A percentile compares a stretch with the other conserved stretches of the same genome.
These are phyloP conservation scores for Butyriboletus loyo DNA, from an alignment of 768 basidiomycete genomes.

Conservation along the genomic window DNA sequence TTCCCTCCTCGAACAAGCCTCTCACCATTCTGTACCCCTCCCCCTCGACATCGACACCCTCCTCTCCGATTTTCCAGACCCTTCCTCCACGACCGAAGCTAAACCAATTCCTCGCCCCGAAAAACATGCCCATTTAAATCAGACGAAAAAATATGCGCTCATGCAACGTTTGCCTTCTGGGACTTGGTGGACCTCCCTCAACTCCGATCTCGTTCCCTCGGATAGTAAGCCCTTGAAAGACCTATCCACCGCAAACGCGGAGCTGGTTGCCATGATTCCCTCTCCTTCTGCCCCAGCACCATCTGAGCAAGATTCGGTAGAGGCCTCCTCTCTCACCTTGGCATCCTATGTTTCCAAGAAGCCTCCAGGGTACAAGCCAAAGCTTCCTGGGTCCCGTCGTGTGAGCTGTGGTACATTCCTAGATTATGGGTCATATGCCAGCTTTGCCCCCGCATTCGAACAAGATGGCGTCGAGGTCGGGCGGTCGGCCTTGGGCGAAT, in stretches of 20 bases:
- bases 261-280: conserved; percentile 73
- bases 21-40: conserved; percentile 44
- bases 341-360: conserved; percentile 53
- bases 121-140: conserved; percentile 27
- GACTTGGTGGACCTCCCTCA: conserved; percentile 77
- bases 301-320: conserved; percentile 27
- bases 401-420: conserved; percentile 67
- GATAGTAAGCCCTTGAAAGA: conserved; percentile 44
- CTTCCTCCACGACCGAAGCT: conserved; percentile 23
- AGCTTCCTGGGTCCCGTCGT: conserved; percentile 48
- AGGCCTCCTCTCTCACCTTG: conserved; percentile 41
- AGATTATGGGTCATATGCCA: conserved; percentile 73
- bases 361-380: conserved; percentile 39
- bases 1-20: conserved; percentile 70
- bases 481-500: conserved; percentile 54
- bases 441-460: conserved; percentile 78
- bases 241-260: conserved; percentile 63
- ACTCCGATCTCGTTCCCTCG: conserved; percentile 39
- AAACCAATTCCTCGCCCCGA: conserved; percentile 21
- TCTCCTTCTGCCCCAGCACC: conserved; percentile 42
- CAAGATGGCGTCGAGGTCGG: conserved; percentile 75
- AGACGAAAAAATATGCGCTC: conserved; percentile 65
- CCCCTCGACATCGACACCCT: conserved; percentile 46
- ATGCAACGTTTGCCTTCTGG: conserved; percentile 75
- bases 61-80: conserved; percentile 29